Evolutionary conservation across 1,284 basidiomycete species (phyloP).

Genomic region (Irpex rosettiformis): DNA sequence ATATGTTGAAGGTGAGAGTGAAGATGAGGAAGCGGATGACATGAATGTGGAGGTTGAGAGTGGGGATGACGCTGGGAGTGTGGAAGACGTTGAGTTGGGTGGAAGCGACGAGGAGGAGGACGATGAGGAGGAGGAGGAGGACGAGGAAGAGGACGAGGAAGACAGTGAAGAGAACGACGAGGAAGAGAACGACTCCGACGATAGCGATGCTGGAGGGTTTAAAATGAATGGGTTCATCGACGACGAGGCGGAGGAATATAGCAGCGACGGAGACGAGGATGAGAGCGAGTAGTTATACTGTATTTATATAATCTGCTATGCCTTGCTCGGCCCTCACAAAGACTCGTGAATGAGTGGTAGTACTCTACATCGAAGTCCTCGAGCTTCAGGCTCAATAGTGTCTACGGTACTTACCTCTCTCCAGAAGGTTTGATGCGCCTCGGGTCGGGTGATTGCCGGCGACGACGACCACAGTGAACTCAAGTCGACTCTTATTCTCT

Average conservation of each 20-base stretch:
- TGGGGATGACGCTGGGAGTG: conserved; percentile 61
- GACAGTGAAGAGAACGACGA: conserved; percentile 53
- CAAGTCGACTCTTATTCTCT: background rate
- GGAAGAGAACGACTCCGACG: conserved; percentile 42
- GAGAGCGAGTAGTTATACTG: conserved; percentile 36
- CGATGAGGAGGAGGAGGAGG: conserved; percentile 44
- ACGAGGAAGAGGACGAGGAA: conserved; percentile 51
- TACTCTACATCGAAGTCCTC: no score
- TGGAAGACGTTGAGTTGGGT: conserved; percentile 75
- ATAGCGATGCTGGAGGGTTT: conserved; percentile 35
- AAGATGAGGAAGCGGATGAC: conserved; percentile 51
- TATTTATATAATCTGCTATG: background rate
- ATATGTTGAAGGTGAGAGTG: conserved; percentile 80
- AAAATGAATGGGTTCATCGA: conserved; percentile 65
- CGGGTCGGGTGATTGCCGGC: background rate
- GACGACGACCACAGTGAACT: background rate
- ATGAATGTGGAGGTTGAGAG: conserved; percentile 66
- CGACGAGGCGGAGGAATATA: conserved; percentile 71
- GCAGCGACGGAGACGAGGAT: conserved; percentile 54
- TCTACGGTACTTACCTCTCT: no score
- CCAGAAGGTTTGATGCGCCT: conserved; percentile 1
- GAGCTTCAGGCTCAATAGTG: no score
- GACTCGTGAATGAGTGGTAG: no score
- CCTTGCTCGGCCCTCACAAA: no score
- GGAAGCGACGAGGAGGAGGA: conserved; percentile 69